Evolutionary conservation across 2,329 filamentous ascomycete genomes (phyloP).

Genomic region (Verticillium tricorpus): DNA sequence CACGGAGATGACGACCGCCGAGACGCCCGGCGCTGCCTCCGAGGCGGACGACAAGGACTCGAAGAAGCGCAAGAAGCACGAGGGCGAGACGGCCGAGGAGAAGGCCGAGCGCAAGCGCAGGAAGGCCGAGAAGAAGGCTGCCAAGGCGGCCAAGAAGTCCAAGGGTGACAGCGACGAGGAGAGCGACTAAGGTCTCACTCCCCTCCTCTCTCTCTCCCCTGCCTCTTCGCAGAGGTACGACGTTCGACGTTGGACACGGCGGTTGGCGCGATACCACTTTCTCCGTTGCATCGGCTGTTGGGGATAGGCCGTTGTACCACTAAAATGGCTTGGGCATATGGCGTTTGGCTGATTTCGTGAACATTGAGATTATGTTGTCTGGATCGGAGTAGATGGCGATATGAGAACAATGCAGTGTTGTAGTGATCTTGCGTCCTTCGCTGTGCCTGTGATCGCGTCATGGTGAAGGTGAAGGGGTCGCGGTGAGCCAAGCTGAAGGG

Average conservation of each 20-base stretch:
- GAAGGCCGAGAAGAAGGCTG: constrained; percentile 57
- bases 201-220: too few species aligned
- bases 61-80: constrained; percentile 77
- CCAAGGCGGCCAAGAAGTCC: constrained; percentile 52
- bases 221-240: too few species aligned
- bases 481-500: not conserved
- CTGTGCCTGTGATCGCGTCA: not conserved
- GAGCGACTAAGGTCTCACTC: constrained; percentile 37
- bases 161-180: constrained; percentile 47
- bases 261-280: constrained; percentile 3
- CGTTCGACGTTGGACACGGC: not conserved
- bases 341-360: constrained; percentile 6
- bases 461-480: not conserved
- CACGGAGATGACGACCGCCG: constrained; percentile 5
- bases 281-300: constrained; percentile 9
- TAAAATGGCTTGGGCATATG: constrained; percentile 17
- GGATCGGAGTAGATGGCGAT: not conserved
- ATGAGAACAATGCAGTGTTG: not conserved
- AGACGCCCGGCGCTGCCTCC: constrained; percentile 31
- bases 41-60: constrained; percentile 46
- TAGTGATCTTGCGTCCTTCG: too few species aligned
- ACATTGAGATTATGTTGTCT: not conserved
- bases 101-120: constrained; percentile 56
- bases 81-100: constrained; percentile 69
- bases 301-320: constrained; percentile 14